Evolutionary conservation across 192 early-diverging fungal genomes (phyloP).

Genomic region (Podila epigama): DNA sequence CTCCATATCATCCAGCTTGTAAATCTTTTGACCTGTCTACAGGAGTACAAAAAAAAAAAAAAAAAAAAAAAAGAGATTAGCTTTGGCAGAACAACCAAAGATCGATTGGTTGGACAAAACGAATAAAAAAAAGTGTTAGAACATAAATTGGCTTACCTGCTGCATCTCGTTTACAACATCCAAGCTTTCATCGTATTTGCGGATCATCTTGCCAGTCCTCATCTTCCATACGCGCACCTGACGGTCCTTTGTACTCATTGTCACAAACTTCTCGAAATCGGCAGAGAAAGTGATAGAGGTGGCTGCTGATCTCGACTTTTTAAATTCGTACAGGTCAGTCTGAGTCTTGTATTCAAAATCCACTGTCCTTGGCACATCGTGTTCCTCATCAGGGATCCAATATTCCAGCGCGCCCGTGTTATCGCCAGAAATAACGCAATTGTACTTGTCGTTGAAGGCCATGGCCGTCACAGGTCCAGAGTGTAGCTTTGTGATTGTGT

Average conservation of each 20-base stretch:
- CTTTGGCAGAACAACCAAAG: not conserved
- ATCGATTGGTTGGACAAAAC: not conserved
- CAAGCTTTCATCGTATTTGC: slow-evolving; percentile 93
- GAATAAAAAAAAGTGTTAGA: not conserved
- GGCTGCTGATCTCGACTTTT: slow-evolving; percentile 86
- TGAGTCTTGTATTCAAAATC: slow-evolving; percentile 89
- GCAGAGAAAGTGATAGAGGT: slow-evolving; percentile 83
- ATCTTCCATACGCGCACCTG: slow-evolving; percentile 88
- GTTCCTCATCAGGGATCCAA: slow-evolving; percentile 80
- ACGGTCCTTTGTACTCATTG: slow-evolving; percentile 83
- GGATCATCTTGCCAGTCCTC: slow-evolving; percentile 81
- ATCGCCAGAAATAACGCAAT: slow-evolving; percentile 88
- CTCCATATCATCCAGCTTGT: slow-evolving; percentile 96
- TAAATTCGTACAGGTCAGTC: slow-evolving; percentile 96
- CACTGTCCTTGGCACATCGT: slow-evolving; percentile 66
- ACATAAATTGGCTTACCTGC: slow-evolving; percentile 50
- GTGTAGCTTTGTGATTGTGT: slow-evolving; percentile 72
- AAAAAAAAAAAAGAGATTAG: not conserved
- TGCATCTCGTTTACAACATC: slow-evolving; percentile 87
- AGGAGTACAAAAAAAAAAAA: not conserved
- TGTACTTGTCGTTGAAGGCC: slow-evolving; percentile 78
- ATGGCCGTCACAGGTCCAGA: slow-evolving; percentile 78
- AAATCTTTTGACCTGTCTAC: slow-evolving; percentile 74
- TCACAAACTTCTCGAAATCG: slow-evolving; percentile 86
- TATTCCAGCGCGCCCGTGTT: slow-evolving; percentile 93